A percentile compares a stretch with the other conserved stretches of the same genome.
Conservation (phyloP, 2,329 filamentous ascomycete genomes). For the Penicillium sp. region DNA sequence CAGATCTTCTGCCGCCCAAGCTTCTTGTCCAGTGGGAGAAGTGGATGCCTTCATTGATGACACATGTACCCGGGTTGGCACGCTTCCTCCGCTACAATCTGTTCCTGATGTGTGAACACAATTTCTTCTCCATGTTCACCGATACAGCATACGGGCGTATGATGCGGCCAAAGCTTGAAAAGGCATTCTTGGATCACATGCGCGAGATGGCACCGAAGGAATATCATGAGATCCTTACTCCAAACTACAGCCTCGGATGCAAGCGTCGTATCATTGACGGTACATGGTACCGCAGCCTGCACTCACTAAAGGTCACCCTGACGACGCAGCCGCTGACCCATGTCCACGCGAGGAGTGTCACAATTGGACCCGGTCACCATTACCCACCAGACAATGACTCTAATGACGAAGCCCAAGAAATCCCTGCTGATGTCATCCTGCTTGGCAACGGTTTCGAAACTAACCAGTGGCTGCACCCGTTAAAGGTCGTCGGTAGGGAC, state of each 20-base stretch:
- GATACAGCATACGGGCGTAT: constrained; percentile 42
- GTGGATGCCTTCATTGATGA: constrained; percentile 55
- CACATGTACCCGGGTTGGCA: constrained; percentile 58
- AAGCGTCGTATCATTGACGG: constrained; percentile 68
- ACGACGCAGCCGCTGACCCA: constrained; percentile 58
- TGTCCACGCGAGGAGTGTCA: constrained; percentile 57
- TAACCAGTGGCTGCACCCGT: constrained; percentile 59
- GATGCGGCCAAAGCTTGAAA: constrained; percentile 49
- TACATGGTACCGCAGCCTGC: constrained; percentile 60
- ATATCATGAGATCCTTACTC: constrained; percentile 67
- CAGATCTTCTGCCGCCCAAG: constrained; percentile 46
- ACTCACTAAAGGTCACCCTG: constrained; percentile 60
- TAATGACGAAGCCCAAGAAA: constrained; percentile 45
- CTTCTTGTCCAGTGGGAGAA: constrained; percentile 54
- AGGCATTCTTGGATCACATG: constrained; percentile 55
- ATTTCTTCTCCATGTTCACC: constrained; percentile 27
- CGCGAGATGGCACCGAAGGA: constrained; percentile 59
- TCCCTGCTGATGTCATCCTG: constrained; percentile 66
- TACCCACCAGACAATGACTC: constrained; percentile 49
- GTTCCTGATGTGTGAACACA: constrained; percentile 45
- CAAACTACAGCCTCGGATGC: constrained; percentile 67
- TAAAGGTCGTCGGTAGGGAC: constrained; percentile 59
- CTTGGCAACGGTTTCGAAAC: constrained; percentile 68
- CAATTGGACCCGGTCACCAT: constrained; percentile 56
- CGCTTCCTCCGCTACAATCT: constrained; percentile 52